Base-by-base conservation (phyloP, 2,329 filamentous ascomycete genomes). In the Fusarium decemcellulare region DNA sequence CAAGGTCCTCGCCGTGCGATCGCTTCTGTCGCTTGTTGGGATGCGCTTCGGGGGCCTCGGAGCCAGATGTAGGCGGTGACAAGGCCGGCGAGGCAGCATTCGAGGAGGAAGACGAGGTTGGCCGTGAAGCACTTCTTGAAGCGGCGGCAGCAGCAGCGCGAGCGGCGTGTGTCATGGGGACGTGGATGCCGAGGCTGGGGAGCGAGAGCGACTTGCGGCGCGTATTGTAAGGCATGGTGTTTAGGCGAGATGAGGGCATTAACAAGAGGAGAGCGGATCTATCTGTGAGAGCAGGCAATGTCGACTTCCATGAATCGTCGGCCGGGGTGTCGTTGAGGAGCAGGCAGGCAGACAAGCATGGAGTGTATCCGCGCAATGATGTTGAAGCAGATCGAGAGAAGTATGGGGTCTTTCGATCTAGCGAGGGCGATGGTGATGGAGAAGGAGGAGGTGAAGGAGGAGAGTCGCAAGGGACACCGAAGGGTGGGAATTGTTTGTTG, bases 201-300 rank as follows among this genome's bases (percentile, higher is more conserved):
- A 98, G 86, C 68, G 95, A 98, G 72, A 99, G 86, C 78, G 94
- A 97, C 86, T 98, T 98, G 82, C 95, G 92, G 83, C 95, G 93
- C 73, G 95, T 98, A 82, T 98, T 97, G 87, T 98, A 98, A 78
- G 92, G 92, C 94, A 97, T 97, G 70, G 52, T 60, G 65, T 58
- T 63, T 46, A 63, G 57, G 51, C 37, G 56, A 47, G 66, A 56
- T 50, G 43, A 54, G 57, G 46, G 34, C 53, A 18, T 52, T 54
- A 46, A 42, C 43, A 40, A 32, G 53, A 61, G 55, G 56, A 52
- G 29, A 53, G 44, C 51, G 39, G 37, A 55, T 68, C 56, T 71
- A 67, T 71, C 34, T 57, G 61, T 29, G 54, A 65, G 46, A 63
- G 59, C 43, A 53, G 53, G 40, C 36, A 57, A 56, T 53, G 59